Base-by-base conservation (phyloP, 2,329 filamentous ascomycete genomes). In the Amphichorda felina region DNA sequence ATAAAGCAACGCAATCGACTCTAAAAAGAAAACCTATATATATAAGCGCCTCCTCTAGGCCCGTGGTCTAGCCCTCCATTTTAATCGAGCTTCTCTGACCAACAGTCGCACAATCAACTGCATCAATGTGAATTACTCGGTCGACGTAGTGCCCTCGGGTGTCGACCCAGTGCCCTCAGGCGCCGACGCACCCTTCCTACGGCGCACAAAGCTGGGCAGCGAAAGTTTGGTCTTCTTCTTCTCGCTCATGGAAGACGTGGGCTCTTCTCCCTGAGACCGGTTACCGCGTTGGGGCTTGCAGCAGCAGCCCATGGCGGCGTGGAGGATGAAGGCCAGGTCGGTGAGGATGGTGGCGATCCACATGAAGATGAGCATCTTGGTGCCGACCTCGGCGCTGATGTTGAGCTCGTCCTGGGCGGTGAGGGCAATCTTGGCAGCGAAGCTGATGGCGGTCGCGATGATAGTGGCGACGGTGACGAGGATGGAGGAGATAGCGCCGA, bases 361-460 rank as follows among this genome's bases (percentile, higher is more conserved):
- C 80, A 94, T 89, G 51, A 94, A 93, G 0, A 63, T 81, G 48
- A 94, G 73, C 82, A 94, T 88, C 44, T 75, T 69, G 25, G 55
- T 59, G 5, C 87, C 87, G 24, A 94, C 63, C 3, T 69, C 59
- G 3, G 79, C 82, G 8, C 61, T 54, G 45, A 95, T 87, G 55
- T 94, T 91, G 35, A 95, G 64, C 39, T 83, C 75, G 3, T 70
- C 68, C 49, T 82, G 76, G 4, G 69, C 70, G 16, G 75, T 76
- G 46, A 93, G 75, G 37, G 84, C 83, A 40, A 84, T 77, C 44
- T 76, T 72, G 63, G 93, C 87, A 41, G 88, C 83, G 41, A 84
- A 59, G 53, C 83, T 87, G 66, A 95, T 86, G 49, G 80, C 81
- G 0, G 86, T 94, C 8, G 80, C 85, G 38, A 94, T 75, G 40